phyloP scores from a whole-genome alignment of 2,329 filamentous ascomycete genomes.

The Alternaria viburni region DNA sequence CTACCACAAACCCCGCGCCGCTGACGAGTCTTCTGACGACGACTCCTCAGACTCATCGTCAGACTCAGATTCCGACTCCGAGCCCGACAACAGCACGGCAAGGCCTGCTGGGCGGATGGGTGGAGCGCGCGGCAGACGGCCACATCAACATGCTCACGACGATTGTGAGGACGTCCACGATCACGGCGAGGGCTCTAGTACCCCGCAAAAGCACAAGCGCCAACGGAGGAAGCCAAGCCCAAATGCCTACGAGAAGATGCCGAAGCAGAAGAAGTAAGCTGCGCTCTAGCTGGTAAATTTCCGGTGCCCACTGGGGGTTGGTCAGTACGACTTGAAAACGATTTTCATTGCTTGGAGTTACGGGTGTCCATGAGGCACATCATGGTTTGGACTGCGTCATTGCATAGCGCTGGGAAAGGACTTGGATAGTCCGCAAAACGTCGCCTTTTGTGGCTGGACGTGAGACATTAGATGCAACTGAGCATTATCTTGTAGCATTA shows the following conservation, averaged over 20 bases:
- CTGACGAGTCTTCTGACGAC: constrained; percentile 76
- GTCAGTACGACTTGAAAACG: constrained; percentile 14
- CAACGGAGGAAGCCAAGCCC: constrained; percentile 67
- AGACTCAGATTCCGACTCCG: constrained; percentile 63
- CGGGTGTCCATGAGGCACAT: constrained; percentile 2
- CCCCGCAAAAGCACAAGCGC: constrained; percentile 48
- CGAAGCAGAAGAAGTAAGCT: constrained; percentile 54
- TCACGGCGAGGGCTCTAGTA: constrained; percentile 49
- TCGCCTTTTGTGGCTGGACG: constrained; percentile 22
- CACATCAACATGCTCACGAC: constrained; percentile 35
- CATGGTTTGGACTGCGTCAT: constrained; percentile 8
- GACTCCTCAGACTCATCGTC: constrained; percentile 64
- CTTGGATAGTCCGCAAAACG: constrained; percentile 6
- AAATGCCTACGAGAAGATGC: constrained; percentile 82
- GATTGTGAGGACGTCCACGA: constrained; percentile 50
- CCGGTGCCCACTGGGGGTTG: not conserved
- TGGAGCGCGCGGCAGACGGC: constrained; percentile 31
- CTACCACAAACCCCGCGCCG: constrained; percentile 79
- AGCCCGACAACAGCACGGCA: constrained; percentile 57
- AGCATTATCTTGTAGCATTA: not conserved
- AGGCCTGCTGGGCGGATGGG: constrained; percentile 45
- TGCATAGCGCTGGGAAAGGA: constrained; percentile 20
- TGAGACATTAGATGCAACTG: constrained; percentile 13
- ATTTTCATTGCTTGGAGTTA: constrained; percentile 20
- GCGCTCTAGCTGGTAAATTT: constrained; percentile 2